Conservation (phyloP, 768 basidiomycete species). For the Trametes punicea region DNA sequence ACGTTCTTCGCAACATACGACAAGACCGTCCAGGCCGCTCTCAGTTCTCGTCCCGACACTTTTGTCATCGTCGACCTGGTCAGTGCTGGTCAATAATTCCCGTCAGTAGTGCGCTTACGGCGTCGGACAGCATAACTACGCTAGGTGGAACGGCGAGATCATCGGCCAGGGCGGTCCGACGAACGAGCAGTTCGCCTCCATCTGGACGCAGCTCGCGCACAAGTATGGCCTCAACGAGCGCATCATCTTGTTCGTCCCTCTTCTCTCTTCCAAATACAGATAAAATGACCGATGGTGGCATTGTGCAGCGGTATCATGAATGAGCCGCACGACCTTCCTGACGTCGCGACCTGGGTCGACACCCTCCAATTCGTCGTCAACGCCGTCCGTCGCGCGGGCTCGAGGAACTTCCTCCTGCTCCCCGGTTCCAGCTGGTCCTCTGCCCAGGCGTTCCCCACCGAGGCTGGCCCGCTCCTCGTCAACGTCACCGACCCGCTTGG, state of each 20-base stretch:
- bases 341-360: constrained; percentile 34
- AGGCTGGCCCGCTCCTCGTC: constrained; percentile 37
- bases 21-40: constrained; percentile 44
- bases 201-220: constrained; percentile 40
- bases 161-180: constrained; percentile 42
- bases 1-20: constrained; percentile 43
- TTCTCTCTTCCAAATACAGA: constrained; percentile 25
- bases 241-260: constrained; percentile 31
- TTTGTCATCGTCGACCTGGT: constrained; percentile 52
- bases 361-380: constrained; percentile 40
- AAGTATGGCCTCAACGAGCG: constrained; percentile 36
- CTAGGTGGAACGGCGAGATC: constrained; percentile 50
- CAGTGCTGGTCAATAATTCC: neutral
- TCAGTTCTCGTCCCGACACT: constrained; percentile 38
- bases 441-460: constrained; percentile 38
- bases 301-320: constrained; percentile 38
- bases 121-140: constrained; percentile 49
- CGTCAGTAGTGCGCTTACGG: neutral
- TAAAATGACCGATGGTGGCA: constrained; percentile 7
- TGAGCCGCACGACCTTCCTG: constrained; percentile 44
- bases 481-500: constrained; percentile 41
- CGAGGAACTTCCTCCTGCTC: constrained; percentile 41
- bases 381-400: constrained; percentile 41
- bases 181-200: constrained; percentile 37
- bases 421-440: constrained; percentile 42